Evolutionary conservation across 306 rosid species (phyloP).

Genomic region (Comarum palustre): DNA sequence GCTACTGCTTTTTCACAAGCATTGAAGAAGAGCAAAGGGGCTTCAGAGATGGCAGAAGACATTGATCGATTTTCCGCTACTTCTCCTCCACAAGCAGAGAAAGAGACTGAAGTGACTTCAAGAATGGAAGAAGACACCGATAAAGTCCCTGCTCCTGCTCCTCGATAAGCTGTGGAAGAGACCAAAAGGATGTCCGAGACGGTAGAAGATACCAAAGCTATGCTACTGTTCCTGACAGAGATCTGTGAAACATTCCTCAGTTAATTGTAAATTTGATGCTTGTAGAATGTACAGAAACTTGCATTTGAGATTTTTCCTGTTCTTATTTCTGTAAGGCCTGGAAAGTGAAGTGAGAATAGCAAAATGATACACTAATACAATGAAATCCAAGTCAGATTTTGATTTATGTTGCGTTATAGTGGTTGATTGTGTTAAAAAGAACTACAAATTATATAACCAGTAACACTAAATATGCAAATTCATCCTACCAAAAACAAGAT

Average conservation of each 20-base stretch:
- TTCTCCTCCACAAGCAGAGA: background rate
- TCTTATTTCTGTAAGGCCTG: background rate
- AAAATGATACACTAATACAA: background rate
- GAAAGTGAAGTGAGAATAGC: background rate
- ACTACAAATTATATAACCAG: background rate
- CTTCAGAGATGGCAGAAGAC: slow-evolving; percentile 8
- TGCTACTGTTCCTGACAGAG: background rate
- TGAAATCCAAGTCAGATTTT: background rate
- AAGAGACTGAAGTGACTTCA: background rate
- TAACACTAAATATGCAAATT: background rate
- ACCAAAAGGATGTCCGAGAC: background rate
- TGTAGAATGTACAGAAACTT: background rate
- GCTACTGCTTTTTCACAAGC: background rate
- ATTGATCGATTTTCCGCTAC: background rate
- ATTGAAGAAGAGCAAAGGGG: background rate
- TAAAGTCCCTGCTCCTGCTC: background rate
- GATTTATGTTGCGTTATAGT: background rate
- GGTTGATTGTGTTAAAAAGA: background rate
- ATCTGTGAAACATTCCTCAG: background rate
- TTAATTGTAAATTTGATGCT: background rate
- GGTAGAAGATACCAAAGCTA: slow-evolving; percentile 9
- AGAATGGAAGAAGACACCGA: background rate
- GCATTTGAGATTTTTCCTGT: background rate
- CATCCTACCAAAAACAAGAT: background rate
- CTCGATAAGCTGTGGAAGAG: no score